Base-by-base conservation (phyloP, 768 basidiomycete genomes). In the Clitopilus hobsonii region DNA sequence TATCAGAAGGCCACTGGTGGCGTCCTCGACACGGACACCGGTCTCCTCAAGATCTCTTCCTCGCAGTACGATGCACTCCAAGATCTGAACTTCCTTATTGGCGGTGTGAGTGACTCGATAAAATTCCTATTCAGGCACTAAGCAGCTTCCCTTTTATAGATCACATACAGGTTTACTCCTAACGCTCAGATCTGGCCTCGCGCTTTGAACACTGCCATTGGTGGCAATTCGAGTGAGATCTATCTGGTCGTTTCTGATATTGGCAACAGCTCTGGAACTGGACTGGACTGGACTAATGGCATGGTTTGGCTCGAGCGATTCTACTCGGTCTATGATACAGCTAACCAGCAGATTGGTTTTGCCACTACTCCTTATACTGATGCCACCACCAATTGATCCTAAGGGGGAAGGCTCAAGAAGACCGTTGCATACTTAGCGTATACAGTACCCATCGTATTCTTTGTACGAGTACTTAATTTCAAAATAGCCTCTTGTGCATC, bases 261-360 rank as follows among this genome's bases (percentile, higher is more conserved):
- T 30, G 82, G 81, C 25, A 58, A 67, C 1, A 58, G 60, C 16
- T 61, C 70, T 8, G 80, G 78, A 48, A 18, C 71, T 56, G 83
- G 80, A 11, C 65, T 84, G n/a, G 79, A 82, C 68, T 82, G 83
- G 57, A 73, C 85, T 64, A 75, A 82, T 65, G 80, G 83, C n/a
- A 72, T 70, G 61, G 60, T 67, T 4, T 84, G 81, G 74, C 70
- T 84, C 24, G 73, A 76, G 67, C 81, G 86, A 14, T 87, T 82
- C 77, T 87, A 86, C 70, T 73, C 79, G 25, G 84, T 85, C 30
- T 86, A 71, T 62, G 86, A 88, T 63, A 83, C 84, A 41, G 65
- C 74, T 38, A 81, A 83, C 70, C 67, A 65, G 49, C 80, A 72
- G 16, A 73, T 86, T 55, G 83, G 85, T 18, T 72, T 86, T 55